A percentile compares a stretch with the other conserved stretches of the same genome.
phyloP scores from a whole-genome alignment of 139 green algal species.

The Coelastrella sp. region DNA sequence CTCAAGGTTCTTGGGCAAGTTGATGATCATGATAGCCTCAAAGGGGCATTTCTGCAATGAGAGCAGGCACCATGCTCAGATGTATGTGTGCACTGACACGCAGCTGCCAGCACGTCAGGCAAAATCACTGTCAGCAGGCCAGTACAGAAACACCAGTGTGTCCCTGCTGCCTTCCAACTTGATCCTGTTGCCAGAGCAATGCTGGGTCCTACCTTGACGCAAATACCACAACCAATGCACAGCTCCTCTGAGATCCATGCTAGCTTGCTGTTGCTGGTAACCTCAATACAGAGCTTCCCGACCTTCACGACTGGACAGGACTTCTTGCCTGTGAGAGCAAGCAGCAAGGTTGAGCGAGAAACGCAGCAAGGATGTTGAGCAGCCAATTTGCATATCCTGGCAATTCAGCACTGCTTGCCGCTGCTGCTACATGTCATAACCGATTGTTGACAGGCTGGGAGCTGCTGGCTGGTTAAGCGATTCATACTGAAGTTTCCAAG shows the following conservation, averaged over 20 bases:
- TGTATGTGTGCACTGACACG: background rate
- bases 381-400: too few species aligned
- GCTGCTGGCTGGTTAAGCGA: too few species aligned
- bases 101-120: background rate
- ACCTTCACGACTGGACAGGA: slow-evolving; percentile 99
- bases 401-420: too few species aligned
- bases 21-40: slow-evolving; percentile 99
- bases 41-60: slow-evolving; percentile 97
- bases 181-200: too few species aligned
- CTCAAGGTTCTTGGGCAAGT: slow-evolving; percentile 98
- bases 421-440: too few species aligned
- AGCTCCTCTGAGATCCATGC: slow-evolving; percentile 98
- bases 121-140: too few species aligned
- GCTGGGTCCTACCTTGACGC: slow-evolving; percentile 89
- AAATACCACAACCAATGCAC: slow-evolving; percentile 99
- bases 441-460: too few species aligned
- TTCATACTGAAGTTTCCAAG: too few species aligned
- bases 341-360: too few species aligned
- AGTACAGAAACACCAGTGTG: too few species aligned
- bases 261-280: slow-evolving; percentile 88
- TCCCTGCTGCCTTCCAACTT: too few species aligned
- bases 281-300: slow-evolving; percentile 98
- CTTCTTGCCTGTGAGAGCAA: slow-evolving; percentile 82
- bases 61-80: background rate
- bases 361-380: too few species aligned